Evolutionary conservation across 352 stramenopile species (phyloP).

Genomic region (Aphanomyces stellatus): DNA sequence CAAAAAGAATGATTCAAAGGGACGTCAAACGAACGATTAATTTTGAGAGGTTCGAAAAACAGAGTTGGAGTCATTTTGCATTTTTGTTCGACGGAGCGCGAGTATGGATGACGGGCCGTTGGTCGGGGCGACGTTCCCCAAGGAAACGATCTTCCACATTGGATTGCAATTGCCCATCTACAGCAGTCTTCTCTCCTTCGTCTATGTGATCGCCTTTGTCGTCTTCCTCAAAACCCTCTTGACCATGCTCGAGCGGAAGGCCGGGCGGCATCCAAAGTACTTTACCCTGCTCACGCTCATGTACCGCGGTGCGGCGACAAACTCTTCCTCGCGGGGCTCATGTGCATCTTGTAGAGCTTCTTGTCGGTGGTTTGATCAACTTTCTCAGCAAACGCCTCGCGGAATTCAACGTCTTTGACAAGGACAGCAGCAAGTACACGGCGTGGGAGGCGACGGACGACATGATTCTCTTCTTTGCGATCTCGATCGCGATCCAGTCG

Average conservation of each 20-base stretch:
- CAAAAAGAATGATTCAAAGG: no score
- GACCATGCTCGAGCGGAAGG: neutral
- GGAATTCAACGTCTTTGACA: neutral
- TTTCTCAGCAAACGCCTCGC: conserved; percentile 9
- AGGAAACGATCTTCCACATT: conserved; percentile 7
- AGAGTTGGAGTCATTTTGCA: no score
- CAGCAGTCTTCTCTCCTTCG: conserved; percentile 7
- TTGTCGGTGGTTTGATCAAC: conserved; percentile 12
- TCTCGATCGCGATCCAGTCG: conserved; percentile 9
- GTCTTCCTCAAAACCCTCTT: neutral
- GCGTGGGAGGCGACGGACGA: conserved; percentile 12
- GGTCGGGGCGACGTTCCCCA: neutral
- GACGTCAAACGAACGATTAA: neutral
- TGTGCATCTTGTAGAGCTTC: neutral
- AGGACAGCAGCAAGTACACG: conserved; percentile 6
- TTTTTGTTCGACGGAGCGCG: no score
- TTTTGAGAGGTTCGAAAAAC: conserved; percentile 1
- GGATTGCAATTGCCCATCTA: neutral
- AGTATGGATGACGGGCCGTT: neutral
- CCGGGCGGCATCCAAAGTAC: conserved; percentile 11
- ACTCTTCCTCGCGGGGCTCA: neutral
- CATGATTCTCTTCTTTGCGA: conserved; percentile 15
- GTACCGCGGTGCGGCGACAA: conserved; percentile 4
- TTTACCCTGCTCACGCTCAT: conserved; percentile 14
- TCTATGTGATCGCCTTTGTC: neutral